These are phyloP conservation scores for Monosporozyma yasuniensis DNA, from an alignment of 805 yeast genomes.

Conservation along the genomic window DNA sequence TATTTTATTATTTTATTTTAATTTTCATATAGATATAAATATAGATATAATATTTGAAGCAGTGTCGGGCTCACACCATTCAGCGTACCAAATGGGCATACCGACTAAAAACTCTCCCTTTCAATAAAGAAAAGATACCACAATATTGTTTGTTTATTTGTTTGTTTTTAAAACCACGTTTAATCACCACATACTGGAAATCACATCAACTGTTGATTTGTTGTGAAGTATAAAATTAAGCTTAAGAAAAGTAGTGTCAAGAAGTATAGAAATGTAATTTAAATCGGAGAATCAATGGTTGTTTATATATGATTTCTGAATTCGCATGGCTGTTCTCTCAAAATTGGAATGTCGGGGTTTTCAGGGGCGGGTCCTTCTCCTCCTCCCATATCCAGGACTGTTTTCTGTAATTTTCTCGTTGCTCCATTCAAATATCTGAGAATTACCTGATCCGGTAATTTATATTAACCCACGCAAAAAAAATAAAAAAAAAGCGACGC, in stretches of 20 bases:
- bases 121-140: not conserved
- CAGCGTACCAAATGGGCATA: conserved; percentile 2
- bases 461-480: not conserved
- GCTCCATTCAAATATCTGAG: not conserved
- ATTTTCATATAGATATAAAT: not conserved
- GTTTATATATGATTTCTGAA: not conserved
- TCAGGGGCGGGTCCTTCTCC: not conserved
- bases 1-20: not conserved
- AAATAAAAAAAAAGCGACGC: not conserved
- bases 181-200: not conserved
- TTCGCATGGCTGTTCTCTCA: not conserved
- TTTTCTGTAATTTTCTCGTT: not conserved
- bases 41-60: not conserved
- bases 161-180: not conserved
- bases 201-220: not conserved
- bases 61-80: conserved; percentile 13
- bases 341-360: not conserved
- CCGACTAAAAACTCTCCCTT: conserved; percentile 17
- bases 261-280: too few relatives aligned
- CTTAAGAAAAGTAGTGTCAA: not conserved
- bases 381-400: not conserved
- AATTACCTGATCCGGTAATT: not conserved
- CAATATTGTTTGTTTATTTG: too few relatives aligned
- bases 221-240: not conserved
- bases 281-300: not conserved